These are phyloP conservation scores for Paraphysoderma sedebokerense DNA, from an alignment of 371 early-diverging fungal species.

Conservation along the genomic window DNA sequence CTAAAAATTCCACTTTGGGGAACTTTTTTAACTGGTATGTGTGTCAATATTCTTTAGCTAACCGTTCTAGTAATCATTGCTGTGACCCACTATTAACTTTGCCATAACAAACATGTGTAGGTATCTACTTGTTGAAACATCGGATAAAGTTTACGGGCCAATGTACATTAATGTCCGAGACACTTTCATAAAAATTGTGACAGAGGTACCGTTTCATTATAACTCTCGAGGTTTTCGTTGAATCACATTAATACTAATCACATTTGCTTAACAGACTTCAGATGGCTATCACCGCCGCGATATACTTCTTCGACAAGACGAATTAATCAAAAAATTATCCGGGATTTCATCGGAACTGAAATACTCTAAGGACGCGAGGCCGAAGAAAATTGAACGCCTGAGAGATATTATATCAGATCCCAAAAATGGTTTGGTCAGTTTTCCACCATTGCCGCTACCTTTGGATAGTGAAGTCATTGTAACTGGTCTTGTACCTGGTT, in stretches of 20 bases:
- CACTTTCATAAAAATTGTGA: background rate
- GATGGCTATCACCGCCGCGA: conserved; percentile 49
- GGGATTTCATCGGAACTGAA: conserved; percentile 52
- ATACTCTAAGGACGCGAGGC: conserved; percentile 53
- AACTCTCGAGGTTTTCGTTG: background rate
- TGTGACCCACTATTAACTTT: background rate
- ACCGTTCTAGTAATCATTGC: background rate
- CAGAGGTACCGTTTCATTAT: background rate
- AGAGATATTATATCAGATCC: conserved; percentile 55
- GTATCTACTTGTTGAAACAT: conserved; percentile 80
- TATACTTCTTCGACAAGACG: conserved; percentile 56
- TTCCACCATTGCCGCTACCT: conserved; percentile 66
- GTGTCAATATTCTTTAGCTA: background rate
- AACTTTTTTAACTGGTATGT: conserved; percentile 79
- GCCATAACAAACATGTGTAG: conserved; percentile 12
- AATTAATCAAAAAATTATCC: conserved; percentile 56
- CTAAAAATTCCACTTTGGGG: conserved; percentile 61
- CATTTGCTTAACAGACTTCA: conserved; percentile 27
- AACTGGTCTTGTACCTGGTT: conserved; percentile 63
- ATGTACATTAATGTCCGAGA: background rate
- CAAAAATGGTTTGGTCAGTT: conserved; percentile 49
- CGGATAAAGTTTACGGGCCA: background rate
- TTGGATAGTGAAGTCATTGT: conserved; percentile 72
- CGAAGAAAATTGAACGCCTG: conserved; percentile 70
- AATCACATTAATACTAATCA: background rate